A percentile compares a stretch with the other conserved stretches of the same genome.
Evolutionary conservation across 2,329 filamentous ascomycete species (phyloP).

Genomic region (Colletotrichum sp.): DNA sequence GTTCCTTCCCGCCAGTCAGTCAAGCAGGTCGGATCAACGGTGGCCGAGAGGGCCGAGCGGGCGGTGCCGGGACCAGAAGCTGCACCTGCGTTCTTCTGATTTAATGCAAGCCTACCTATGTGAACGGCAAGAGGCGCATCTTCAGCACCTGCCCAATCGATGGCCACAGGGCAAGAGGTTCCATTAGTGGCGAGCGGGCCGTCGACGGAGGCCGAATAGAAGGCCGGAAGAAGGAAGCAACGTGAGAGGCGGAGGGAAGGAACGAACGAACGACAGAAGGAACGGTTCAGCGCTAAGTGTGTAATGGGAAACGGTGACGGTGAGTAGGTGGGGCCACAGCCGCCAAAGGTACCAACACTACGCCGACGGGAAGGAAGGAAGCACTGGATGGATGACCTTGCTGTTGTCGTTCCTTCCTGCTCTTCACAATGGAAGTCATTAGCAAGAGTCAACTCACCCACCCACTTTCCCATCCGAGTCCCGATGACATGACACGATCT

Average conservation of each 20-base stretch:
- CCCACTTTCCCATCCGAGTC: neutral
- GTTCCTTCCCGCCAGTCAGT: neutral
- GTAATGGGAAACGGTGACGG: neutral
- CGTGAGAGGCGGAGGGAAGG: neutral
- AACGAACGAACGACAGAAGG: neutral
- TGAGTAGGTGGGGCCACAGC: neutral
- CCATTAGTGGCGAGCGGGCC: neutral
- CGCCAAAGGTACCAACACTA: neutral
- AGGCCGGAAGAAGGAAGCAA: neutral
- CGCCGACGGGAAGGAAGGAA: neutral
- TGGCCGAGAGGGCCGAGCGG: constrained; percentile 10
- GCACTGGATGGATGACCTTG: neutral
- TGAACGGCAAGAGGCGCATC: neutral
- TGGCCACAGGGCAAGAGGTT: neutral
- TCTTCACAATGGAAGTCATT: no score
- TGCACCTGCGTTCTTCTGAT: neutral
- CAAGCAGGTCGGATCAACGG: neutral
- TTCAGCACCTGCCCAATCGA: neutral
- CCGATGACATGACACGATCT: neutral
- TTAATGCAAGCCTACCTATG: neutral
- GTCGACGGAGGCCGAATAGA: neutral
- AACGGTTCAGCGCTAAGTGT: neutral
- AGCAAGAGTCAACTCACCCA: neutral
- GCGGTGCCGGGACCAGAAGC: neutral
- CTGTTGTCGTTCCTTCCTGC: neutral